These are phyloP conservation scores for Kandelia obovata DNA, from an alignment of 345 rosid species.

Conservation along the genomic window DNA sequence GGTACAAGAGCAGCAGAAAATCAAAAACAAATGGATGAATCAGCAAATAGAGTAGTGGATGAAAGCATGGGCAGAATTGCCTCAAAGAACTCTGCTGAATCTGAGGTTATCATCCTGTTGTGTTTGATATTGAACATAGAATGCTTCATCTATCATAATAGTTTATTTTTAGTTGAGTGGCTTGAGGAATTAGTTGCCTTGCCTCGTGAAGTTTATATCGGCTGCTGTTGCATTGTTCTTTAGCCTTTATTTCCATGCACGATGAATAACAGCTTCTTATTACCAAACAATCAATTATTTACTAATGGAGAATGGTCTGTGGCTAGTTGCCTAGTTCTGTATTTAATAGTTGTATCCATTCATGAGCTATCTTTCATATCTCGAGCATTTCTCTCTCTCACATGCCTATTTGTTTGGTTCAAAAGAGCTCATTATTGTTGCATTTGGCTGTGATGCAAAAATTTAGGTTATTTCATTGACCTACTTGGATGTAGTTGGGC, in stretches of 20 bases:
- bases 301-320: not conserved
- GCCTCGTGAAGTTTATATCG: no score
- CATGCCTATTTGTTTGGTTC: no score
- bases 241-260: not conserved
- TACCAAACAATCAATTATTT: not conserved
- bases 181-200: no score
- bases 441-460: no score
- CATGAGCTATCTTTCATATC: no score
- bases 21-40: slow-evolving; percentile 59
- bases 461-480: no score
- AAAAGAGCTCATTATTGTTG: no score
- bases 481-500: no score
- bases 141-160: not conserved
- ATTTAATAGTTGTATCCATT: no score
- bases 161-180: not conserved
- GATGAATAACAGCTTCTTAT: not conserved
- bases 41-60: slow-evolving; percentile 38
- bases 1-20: slow-evolving; percentile 41
- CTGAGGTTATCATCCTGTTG: slow-evolving; percentile 51
- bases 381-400: no score
- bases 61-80: slow-evolving; percentile 47
- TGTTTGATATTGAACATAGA: not conserved
- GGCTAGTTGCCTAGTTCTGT: not conserved
- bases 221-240: no score
- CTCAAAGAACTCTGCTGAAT: slow-evolving; percentile 48